These are phyloP conservation scores for Arabis hirsuta DNA, from an alignment of 345 rosid species.

Conservation along the genomic window DNA sequence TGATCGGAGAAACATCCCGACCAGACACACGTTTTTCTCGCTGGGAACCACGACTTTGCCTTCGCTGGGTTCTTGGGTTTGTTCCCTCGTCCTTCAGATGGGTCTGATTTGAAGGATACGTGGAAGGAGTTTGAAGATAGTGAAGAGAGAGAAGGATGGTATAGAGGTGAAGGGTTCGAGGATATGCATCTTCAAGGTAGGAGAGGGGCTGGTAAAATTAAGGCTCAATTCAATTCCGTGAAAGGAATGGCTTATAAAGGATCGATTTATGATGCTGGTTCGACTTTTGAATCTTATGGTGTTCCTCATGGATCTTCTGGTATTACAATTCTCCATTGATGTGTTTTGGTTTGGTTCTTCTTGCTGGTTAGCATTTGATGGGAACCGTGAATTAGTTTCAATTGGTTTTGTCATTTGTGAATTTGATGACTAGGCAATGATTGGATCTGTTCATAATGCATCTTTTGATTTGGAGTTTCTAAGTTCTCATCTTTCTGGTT, in stretches of 20 bases:
- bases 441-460: not conserved
- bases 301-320: conserved; percentile 91
- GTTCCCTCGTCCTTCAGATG: conserved; percentile 57
- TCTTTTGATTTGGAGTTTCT: not conserved
- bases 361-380: no score
- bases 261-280: conserved; percentile 80
- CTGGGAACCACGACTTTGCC: conserved; percentile 86
- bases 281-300: conserved; percentile 82
- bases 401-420: not conserved
- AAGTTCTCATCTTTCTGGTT: not conserved
- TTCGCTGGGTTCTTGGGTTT: conserved; percentile 70
- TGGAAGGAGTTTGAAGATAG: conserved; percentile 62
- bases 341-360: no score
- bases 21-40: conserved; percentile 72
- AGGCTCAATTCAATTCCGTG: conserved; percentile 48
- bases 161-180: conserved; percentile 68
- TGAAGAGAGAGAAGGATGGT: conserved; percentile 90
- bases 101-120: conserved; percentile 57
- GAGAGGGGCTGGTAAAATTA: conserved; percentile 78
- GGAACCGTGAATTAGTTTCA: not conserved
- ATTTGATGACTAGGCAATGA: not conserved
- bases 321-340: conserved; percentile 19
- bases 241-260: conserved; percentile 68
- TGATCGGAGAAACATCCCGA: conserved; percentile 58
- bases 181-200: conserved; percentile 80